These are phyloP conservation scores for Erythrobasidium hasegawianum DNA, from an alignment of 1,284 basidiomycete genomes.

Conservation along the genomic window DNA sequence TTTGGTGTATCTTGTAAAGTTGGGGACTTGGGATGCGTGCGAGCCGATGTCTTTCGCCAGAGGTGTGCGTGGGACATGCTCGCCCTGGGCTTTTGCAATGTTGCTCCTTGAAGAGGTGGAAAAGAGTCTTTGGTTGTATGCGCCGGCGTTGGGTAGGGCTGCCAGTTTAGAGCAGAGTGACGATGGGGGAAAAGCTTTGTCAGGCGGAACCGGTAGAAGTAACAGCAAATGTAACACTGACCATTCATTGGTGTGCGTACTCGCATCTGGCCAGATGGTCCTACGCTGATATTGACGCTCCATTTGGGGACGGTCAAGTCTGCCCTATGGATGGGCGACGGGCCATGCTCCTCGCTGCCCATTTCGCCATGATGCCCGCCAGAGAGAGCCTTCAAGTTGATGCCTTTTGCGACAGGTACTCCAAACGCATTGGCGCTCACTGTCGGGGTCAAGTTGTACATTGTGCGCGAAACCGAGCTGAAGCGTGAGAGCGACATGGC, in stretches of 20 bases:
- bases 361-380: conserved; percentile 56
- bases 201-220: too few species aligned
- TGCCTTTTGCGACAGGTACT: conserved; percentile 63
- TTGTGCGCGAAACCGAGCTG: conserved; percentile 2
- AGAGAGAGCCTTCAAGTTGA: conserved; percentile 63
- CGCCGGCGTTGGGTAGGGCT: conserved; percentile 52
- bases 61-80: conserved; percentile 38
- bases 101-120: conserved; percentile 57
- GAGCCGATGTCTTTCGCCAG: conserved; percentile 19
- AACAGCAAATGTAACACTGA: too few species aligned
- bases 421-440: conserved; percentile 71
- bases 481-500: conserved; percentile 2
- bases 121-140: conserved; percentile 58
- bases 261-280: conserved; percentile 55
- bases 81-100: conserved; percentile 48
- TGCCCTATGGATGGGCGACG: background rate
- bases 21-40: conserved; percentile 61
- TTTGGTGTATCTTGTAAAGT: conserved; percentile 79
- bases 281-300: conserved; percentile 32
- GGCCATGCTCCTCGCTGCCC: conserved; percentile 30
- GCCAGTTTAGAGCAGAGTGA: too few species aligned
- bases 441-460: conserved; percentile 69
- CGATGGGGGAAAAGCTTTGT: too few species aligned
- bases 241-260: conserved; percentile 67
- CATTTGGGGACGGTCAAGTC: conserved; percentile 38